phyloP scores from a whole-genome alignment of 805 yeast genomes.

The Cyberlindnera veronae region DNA sequence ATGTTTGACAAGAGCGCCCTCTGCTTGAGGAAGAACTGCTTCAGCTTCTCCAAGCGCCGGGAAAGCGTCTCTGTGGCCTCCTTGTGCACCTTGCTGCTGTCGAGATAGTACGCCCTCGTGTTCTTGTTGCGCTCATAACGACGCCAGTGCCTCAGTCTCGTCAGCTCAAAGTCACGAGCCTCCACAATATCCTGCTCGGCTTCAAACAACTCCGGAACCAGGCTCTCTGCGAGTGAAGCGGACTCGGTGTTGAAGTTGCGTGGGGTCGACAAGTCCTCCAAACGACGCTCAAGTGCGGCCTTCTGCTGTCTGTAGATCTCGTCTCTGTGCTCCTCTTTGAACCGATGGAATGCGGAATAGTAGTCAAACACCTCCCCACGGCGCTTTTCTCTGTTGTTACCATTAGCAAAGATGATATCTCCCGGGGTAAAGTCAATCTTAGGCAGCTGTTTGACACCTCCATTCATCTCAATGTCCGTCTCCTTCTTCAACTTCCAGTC shows the following conservation, averaged over 20 bases:
- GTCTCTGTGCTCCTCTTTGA: constrained; percentile 16
- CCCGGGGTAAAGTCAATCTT: constrained; percentile 3
- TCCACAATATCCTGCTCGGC: constrained; percentile 31
- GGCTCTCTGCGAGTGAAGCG: constrained; percentile 4
- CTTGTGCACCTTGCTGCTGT: constrained; percentile 26
- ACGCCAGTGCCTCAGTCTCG: constrained; percentile 25
- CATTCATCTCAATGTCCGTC: not conserved
- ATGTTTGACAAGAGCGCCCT: constrained; percentile 24
- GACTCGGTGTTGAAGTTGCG: constrained; percentile 7
- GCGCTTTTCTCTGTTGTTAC: constrained; percentile 28
- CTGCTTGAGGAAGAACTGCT: constrained; percentile 32
- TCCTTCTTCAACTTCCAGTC: not conserved
- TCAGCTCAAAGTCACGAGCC: constrained; percentile 31
- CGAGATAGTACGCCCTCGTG: constrained; percentile 25
- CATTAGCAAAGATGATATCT: constrained; percentile 28
- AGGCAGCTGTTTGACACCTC: not conserved
- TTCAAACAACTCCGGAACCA: constrained; percentile 12
- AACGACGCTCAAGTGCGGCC: not conserved
- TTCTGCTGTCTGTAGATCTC: constrained; percentile 9
- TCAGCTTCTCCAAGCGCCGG: constrained; percentile 30
- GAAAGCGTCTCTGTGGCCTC: constrained; percentile 27
- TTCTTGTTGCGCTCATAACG: constrained; percentile 27
- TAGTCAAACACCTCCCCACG: constrained; percentile 26
- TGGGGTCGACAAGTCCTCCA: constrained; percentile 2
- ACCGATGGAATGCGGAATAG: constrained; percentile 18